phyloP scores from a whole-genome alignment of 305 asterid species.

The Fraxinus ornus region DNA sequence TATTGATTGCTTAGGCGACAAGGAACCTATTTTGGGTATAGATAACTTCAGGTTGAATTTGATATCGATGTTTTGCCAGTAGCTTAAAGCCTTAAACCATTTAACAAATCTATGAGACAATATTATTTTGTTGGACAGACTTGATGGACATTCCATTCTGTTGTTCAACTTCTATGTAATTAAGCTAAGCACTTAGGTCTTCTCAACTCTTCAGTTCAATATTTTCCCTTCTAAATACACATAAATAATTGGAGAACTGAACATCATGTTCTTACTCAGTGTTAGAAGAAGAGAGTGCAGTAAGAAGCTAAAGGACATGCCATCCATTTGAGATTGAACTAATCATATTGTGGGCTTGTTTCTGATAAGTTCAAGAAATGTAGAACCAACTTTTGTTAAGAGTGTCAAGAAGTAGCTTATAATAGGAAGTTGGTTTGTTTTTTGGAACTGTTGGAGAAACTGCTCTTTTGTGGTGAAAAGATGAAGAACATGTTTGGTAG shows the following conservation, averaged over 20 bases:
- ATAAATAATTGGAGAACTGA: neutral
- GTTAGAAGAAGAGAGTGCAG: neutral
- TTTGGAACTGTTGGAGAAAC: neutral
- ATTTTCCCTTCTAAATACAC: neutral
- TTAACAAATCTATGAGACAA: neutral
- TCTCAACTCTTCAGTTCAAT: neutral
- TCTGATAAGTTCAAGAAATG: neutral
- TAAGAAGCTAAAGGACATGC: neutral
- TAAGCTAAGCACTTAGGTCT: neutral
- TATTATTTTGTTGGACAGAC: neutral
- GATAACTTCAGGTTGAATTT: neutral
- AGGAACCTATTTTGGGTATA: neutral
- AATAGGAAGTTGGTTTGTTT: neutral
- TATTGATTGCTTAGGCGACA: neutral
- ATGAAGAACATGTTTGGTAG: no score
- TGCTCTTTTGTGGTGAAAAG: neutral
- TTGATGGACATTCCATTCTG: neutral
- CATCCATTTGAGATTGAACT: neutral
- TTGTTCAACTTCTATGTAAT: neutral
- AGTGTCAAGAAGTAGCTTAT: neutral
- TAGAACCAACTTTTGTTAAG: neutral
- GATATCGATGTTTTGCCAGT: neutral
- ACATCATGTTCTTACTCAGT: neutral
- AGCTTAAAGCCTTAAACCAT: neutral
- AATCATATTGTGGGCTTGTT: neutral